Percentiles rank a stretch among this genome's conserved stretches.
These are phyloP conservation scores for Fusarium pseudonygamai DNA, from an alignment of 2,329 filamentous ascomycete species.

Conservation along the genomic window DNA sequence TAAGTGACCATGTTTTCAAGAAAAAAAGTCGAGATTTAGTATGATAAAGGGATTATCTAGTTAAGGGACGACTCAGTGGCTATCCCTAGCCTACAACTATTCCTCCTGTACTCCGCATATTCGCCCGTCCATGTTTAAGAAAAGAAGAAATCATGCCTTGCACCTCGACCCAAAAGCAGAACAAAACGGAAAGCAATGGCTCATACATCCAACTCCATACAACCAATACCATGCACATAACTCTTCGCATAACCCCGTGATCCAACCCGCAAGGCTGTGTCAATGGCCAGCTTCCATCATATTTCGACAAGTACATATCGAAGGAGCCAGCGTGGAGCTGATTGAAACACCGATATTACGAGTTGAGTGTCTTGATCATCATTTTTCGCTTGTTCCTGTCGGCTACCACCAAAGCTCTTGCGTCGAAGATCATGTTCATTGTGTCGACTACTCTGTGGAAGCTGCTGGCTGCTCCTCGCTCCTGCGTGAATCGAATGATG, in stretches of 20 bases:
- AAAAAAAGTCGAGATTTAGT: background rate
- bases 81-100: background rate
- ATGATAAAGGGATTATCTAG: background rate
- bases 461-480: conserved; percentile 89
- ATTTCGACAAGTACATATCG: background rate
- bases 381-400: conserved; percentile 74
- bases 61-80: background rate
- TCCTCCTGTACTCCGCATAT: conserved; percentile 3
- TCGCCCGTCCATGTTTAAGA: conserved; percentile 20
- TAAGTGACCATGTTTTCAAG: background rate
- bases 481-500: conserved; percentile 87
- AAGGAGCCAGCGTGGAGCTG: background rate
- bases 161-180: conserved; percentile 7
- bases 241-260: conserved; percentile 7
- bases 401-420: conserved; percentile 72
- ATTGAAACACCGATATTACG: conserved; percentile 45
- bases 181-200: conserved; percentile 26
- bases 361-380: conserved; percentile 75
- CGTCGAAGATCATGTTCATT: conserved; percentile 73
- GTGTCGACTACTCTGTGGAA: conserved; percentile 86
- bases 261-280: conserved; percentile 10
- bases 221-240: conserved; percentile 22
- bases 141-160: conserved; percentile 12
- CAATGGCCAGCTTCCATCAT: background rate
- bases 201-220: conserved; percentile 39